Evolutionary conservation across 768 basidiomycete species (phyloP), one percentile per base, ranked within the genome.

Genomic region (Leccinum boreale): DNA sequence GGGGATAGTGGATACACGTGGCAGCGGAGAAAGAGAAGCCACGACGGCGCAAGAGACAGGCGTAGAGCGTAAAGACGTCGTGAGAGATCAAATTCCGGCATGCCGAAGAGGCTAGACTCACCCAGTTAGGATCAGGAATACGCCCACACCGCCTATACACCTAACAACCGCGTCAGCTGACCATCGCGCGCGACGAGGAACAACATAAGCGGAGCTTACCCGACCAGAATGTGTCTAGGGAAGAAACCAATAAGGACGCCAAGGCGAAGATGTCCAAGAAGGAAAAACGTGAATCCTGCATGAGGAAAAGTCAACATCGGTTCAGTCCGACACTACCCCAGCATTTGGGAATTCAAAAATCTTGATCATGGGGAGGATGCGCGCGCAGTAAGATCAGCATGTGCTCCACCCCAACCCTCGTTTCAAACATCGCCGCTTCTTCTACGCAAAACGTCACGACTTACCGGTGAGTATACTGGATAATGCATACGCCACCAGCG

Each of bases 171-270:
- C 19, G 23, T 47, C 52, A 56, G 49, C 12, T 47, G n/a, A 44
- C 14, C 31, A 53, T 50, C 47, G 7, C 39, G 12, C 17, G 26
- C 44, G 19, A 55, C 28, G 4, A 31, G 48, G 58, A 52, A 56
- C 35, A n/a, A 59, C 29, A 58, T 26, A 26, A 28, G 31, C 57
- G 48, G 63, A 3, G 72, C 84, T 61, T 66, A 90, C 83, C 95
- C 95, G n/a, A 99, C 92, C 28, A 98, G 82, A 67, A 98, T 97
- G 67, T 97, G 94, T 14, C 96, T 80, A 17, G 96, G 96, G 75
- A 98, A 98, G 75, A 98, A 98, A 1, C 94, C 94, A 35, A 97
- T 87, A 9, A 98, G 74, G 6, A 84, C 80, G 3, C 96, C 96
- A 12, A 98, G 80, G 47, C 85, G 85, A 62, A 95, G 84, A 15